These are phyloP conservation scores for Paramecium bursaria DNA, from an alignment of 73 alveolate genomes.

Conservation along the genomic window DNA sequence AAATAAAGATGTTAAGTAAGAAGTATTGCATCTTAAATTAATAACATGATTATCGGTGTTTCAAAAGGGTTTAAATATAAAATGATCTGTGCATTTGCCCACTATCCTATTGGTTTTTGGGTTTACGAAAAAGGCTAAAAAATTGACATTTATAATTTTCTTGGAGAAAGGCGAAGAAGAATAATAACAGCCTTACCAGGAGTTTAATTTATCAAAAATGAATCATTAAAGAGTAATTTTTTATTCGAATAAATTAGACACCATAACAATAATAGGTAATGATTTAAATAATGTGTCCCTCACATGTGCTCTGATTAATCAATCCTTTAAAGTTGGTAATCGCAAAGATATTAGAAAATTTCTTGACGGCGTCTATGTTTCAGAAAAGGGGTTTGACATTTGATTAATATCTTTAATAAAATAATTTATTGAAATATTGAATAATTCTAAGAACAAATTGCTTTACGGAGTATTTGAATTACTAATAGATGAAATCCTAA, in stretches of 20 bases:
- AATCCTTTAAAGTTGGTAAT: constrained; percentile 86
- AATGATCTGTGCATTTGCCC: constrained; percentile 96
- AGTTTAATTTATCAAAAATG: constrained; percentile 75
- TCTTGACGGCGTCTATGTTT: constrained; percentile 96
- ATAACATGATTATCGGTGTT: constrained; percentile 82
- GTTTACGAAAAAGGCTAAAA: constrained; percentile 76
- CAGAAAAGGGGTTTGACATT: constrained; percentile 64
- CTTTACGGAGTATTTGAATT: too few relatives aligned
- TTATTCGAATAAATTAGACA: constrained; percentile 70
- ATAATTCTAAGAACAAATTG: too few relatives aligned
- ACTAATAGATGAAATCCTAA: too few relatives aligned
- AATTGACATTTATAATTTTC: constrained; percentile 91
- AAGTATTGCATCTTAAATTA: constrained; percentile 70
- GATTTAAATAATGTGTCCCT: constrained; percentile 86
- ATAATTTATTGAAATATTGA: too few relatives aligned
- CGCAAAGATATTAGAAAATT: constrained; percentile 97
- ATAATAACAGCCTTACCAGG: constrained; percentile 88
- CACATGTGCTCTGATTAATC: constrained; percentile 84
- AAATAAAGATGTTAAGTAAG: constrained; percentile 61
- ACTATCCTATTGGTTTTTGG: constrained; percentile 92
- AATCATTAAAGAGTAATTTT: constrained; percentile 60
- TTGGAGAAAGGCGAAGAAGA: constrained; percentile 92
- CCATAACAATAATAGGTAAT: constrained; percentile 81
- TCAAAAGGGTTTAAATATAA: constrained; percentile 87
- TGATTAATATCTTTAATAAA: too few relatives aligned